Evolutionary conservation across 169 alveolate genomes (phyloP), one percentile per base, ranked within the genome.

Genomic region (Eimeria tenella): DNA sequence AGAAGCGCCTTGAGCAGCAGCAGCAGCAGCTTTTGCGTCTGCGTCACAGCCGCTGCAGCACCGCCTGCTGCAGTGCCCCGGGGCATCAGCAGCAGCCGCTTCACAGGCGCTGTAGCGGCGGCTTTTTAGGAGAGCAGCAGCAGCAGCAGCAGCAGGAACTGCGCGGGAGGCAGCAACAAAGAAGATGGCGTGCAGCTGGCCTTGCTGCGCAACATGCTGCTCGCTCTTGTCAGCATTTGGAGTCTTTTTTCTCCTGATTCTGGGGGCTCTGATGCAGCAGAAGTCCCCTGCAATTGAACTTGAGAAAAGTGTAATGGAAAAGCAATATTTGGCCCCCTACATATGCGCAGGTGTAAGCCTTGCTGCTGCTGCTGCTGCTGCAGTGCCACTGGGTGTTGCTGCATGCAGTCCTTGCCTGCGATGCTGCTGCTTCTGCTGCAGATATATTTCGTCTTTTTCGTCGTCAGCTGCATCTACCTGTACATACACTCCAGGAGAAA

Each of bases 151-250:
- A 71, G 53, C 81, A 71, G 81, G 79, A 31, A 31, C 42, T 31
- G 42, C 42, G 42, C 42, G 42, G 42, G 42, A 31, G 2, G 42
- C 42, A 31, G 42, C 42, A 31, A 2, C 42, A 31, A 31, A 49
- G 52, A 94, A 68, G 19, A 68, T 68, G 82, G 93, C 25, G 65
- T 65, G 84, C 84, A 31, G 73, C 73, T 86, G 93, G 93, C 93
- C 79, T 42, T 84, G 91, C 65, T 84, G 79, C 52, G 91, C 91
- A 17, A 84, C 91, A n/a, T 84, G 91, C 91, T 84, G 91, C 53
- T 84, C 91, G 4, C 62, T 84, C 23, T 62, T 84, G 81, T 84
- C 91, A 31, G 91, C 91, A 52, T 84, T 84, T 62, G 91, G 91
- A 19, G 91, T 84, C 62, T 52, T 84, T 0, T 84, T 84, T n/a